These are phyloP conservation scores for Fusarium sp. DNA, from an alignment of 2,329 filamentous ascomycete genomes.

Conservation along the genomic window DNA sequence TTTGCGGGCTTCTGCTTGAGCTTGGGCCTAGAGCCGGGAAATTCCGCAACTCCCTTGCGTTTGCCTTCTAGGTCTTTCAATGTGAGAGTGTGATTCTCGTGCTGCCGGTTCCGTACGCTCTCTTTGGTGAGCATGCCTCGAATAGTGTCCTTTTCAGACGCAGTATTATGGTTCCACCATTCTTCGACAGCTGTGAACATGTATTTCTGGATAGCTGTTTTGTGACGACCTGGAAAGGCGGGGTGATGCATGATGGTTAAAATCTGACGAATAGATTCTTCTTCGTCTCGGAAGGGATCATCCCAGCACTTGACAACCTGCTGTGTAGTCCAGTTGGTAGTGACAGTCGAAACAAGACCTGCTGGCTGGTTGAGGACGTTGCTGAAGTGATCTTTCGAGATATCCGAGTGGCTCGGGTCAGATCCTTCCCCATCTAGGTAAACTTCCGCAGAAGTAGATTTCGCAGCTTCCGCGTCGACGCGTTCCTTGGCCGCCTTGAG, in stretches of 20 bases:
- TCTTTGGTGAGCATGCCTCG: slow-evolving; percentile 44
- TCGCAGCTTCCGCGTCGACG: slow-evolving; percentile 55
- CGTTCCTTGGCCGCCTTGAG: slow-evolving; percentile 61
- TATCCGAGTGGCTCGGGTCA: slow-evolving; percentile 80
- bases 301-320: slow-evolving; percentile 69
- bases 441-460: slow-evolving; percentile 67
- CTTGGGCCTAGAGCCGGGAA: slow-evolving; percentile 44
- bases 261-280: slow-evolving; percentile 81
- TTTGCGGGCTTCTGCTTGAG: slow-evolving; percentile 33
- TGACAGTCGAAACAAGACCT: slow-evolving; percentile 45
- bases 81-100: slow-evolving; percentile 47
- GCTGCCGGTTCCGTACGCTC: slow-evolving; percentile 41
- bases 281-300: slow-evolving; percentile 72
- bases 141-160: slow-evolving; percentile 36
- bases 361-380: slow-evolving; percentile 65
- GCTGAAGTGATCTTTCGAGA: slow-evolving; percentile 84
- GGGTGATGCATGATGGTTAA: slow-evolving; percentile 87
- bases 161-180: slow-evolving; percentile 71
- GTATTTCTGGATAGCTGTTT: slow-evolving; percentile 78
- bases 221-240: slow-evolving; percentile 73
- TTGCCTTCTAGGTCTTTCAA: slow-evolving; percentile 42
- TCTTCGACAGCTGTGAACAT: slow-evolving; percentile 85
- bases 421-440: slow-evolving; percentile 80
- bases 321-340: slow-evolving; percentile 47
- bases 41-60: slow-evolving; percentile 41